A percentile compares a stretch with the other conserved stretches of the same genome.
Conservation (phyloP, 306 rosid genomes). For the Rosa rugosa region DNA sequence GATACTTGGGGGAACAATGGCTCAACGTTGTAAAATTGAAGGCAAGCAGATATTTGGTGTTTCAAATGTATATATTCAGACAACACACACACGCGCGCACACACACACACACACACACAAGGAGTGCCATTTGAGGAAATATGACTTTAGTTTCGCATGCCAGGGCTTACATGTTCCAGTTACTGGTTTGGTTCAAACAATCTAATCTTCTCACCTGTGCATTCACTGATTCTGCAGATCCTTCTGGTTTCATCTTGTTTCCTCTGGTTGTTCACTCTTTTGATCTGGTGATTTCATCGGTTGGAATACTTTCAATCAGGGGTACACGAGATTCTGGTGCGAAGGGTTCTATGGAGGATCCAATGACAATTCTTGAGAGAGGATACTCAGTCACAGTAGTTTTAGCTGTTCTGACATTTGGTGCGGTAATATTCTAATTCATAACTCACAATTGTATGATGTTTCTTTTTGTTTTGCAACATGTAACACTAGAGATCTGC, state of each 20-base stretch:
- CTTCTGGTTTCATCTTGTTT: slow-evolving; percentile 98
- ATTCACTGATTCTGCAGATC: slow-evolving; percentile 63
- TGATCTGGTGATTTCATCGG: slow-evolving; percentile 87
- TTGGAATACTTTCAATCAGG: slow-evolving; percentile 88
- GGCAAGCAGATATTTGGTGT: slow-evolving; percentile 43
- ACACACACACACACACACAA: not conserved
- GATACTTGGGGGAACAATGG: slow-evolving; percentile 99
- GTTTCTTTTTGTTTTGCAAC: slow-evolving; percentile 15
- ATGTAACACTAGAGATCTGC: not conserved
- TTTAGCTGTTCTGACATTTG: slow-evolving; percentile 87
- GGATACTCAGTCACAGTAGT: slow-evolving; percentile 90
- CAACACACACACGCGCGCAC: no score
- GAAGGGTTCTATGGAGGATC: slow-evolving; percentile 80
- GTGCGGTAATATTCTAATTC: slow-evolving; percentile 63
- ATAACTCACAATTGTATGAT: slow-evolving; percentile 19
- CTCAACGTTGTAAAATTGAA: slow-evolving; percentile 87
- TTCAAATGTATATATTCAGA: not conserved
- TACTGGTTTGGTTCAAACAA: not conserved
- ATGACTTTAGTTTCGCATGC: not conserved
- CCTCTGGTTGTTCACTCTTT: slow-evolving; percentile 98
- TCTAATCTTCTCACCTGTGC: slow-evolving; percentile 29
- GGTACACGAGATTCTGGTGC: slow-evolving; percentile 79
- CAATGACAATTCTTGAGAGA: slow-evolving; percentile 91
- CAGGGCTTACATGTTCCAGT: not conserved
- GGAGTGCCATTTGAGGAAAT: not conserved